These are phyloP conservation scores for Oryza meyeriana DNA, from an alignment of 176 grass and related monocot genomes.

Conservation along the genomic window DNA sequence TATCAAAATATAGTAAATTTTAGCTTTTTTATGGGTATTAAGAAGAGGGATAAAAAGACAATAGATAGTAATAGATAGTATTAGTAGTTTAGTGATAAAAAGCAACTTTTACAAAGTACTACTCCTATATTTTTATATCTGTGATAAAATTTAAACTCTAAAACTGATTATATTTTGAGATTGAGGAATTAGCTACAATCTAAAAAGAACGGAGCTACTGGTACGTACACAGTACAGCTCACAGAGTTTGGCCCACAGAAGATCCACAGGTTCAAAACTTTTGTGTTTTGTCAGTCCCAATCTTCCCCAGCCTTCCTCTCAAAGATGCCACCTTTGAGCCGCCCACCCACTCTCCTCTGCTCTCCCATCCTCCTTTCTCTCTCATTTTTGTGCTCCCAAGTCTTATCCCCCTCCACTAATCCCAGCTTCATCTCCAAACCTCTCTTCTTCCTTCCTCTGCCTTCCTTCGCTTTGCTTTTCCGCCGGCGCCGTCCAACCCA, in stretches of 20 bases:
- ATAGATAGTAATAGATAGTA: too few relatives aligned
- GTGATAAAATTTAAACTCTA: too few relatives aligned
- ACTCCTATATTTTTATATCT: too few relatives aligned
- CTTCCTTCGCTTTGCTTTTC: neutral
- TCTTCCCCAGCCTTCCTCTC: constrained; percentile 1
- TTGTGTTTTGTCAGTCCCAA: neutral
- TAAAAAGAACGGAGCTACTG: too few relatives aligned
- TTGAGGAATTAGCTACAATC: too few relatives aligned
- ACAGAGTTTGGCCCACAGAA: neutral
- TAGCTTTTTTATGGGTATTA: too few relatives aligned
- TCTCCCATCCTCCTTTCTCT: neutral
- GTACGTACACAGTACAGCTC: neutral
- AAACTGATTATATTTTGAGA: too few relatives aligned
- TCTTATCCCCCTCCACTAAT: constrained; percentile 11
- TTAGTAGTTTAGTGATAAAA: too few relatives aligned
- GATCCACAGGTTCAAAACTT: constrained; percentile 12
- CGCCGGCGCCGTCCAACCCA: constrained; percentile 14
- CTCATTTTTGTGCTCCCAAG: neutral
- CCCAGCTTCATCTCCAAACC: constrained; percentile 1
- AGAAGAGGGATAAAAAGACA: too few relatives aligned
- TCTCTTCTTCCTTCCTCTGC: neutral
- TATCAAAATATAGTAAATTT: too few relatives aligned
- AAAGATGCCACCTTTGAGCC: constrained; percentile 41
- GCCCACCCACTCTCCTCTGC: constrained; percentile 37
- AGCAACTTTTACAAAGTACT: too few relatives aligned